Conservation (phyloP, 441 rosid genomes). For the Breynia disticha region DNA sequence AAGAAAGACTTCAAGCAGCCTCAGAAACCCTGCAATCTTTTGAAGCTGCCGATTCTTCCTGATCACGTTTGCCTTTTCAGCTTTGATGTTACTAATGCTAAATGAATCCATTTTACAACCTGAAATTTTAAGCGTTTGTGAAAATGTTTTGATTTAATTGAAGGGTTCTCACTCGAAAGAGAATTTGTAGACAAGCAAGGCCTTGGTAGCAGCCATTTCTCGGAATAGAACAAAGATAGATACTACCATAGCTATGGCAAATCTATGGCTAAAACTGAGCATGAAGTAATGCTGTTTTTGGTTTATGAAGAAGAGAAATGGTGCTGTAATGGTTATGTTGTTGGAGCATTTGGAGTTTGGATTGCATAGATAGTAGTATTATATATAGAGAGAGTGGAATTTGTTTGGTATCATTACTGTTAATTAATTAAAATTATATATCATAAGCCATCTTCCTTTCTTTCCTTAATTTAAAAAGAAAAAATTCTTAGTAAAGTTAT, state of each 20-base stretch:
- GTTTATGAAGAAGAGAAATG: constrained; percentile 5
- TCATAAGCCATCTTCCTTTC: not conserved
- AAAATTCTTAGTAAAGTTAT: not conserved
- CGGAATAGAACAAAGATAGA: constrained; percentile 23
- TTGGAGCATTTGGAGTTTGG: constrained; percentile 2
- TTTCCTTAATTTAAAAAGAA: not conserved
- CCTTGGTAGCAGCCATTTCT: constrained; percentile 23
- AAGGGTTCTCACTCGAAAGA: constrained; percentile 28
- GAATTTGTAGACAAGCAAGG: constrained; percentile 17
- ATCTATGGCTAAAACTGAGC: constrained; percentile 9
- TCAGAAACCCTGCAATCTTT: constrained; percentile 42
- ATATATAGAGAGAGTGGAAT: constrained; percentile 23
- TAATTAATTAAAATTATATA: not conserved
- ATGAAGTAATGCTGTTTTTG: constrained; percentile 15
- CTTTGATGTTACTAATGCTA: constrained; percentile 26
- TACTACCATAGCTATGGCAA: constrained; percentile 7
- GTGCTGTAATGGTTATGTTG: not conserved
- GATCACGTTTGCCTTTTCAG: constrained; percentile 44
- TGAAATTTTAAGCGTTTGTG: not conserved
- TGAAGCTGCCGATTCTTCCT: constrained; percentile 32
- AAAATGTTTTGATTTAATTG: not conserved
- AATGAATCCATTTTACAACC: constrained; percentile 47
- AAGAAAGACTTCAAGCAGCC: constrained; percentile 47
- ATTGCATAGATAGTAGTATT: not conserved
- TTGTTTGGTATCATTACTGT: not conserved